These are phyloP conservation scores for Tolypocladium cylindrosporum DNA, from an alignment of 2,329 filamentous ascomycete species.

Conservation along the genomic window DNA sequence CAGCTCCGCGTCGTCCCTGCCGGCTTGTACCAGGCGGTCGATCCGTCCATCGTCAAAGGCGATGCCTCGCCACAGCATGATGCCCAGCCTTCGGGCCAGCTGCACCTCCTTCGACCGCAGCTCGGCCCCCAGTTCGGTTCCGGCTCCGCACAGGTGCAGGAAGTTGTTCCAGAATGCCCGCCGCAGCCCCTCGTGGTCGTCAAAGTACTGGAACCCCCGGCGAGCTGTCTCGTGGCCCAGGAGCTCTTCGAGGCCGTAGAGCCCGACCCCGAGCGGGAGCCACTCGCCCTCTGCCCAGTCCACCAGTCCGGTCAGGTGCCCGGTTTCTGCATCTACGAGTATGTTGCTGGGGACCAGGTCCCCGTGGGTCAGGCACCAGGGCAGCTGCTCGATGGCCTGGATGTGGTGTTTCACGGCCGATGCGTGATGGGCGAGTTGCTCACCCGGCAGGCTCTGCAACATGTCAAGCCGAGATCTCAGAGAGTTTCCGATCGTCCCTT, in stretches of 20 bases:
- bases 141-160: constrained; percentile 8
- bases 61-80: constrained; percentile 54
- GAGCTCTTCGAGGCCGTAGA: constrained; percentile 52
- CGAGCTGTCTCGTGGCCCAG: constrained; percentile 33
- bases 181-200: constrained; percentile 31
- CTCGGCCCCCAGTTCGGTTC: too few species aligned
- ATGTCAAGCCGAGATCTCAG: constrained; percentile 30
- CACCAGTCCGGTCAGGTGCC: constrained; percentile 40
- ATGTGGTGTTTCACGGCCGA: constrained; percentile 18
- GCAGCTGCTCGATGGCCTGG: constrained; percentile 28
- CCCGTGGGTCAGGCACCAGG: constrained; percentile 50
- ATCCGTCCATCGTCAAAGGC: constrained; percentile 52
- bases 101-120: constrained; percentile 7
- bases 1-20: constrained; percentile 42
- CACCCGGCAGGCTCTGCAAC: constrained; percentile 20
- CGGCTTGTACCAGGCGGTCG: constrained; percentile 44
- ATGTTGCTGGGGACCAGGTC: constrained; percentile 50
- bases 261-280: constrained; percentile 47
- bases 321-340: constrained; percentile 34
- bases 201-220: constrained; percentile 32
- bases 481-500: constrained; percentile 28
- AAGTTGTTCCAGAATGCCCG: constrained; percentile 38
- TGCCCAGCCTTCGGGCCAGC: constrained; percentile 34
- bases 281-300: constrained; percentile 57
- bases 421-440: constrained; percentile 10